phyloP scores from a whole-genome alignment of 345 rosid species.

The Trapa bicornis region DNA sequence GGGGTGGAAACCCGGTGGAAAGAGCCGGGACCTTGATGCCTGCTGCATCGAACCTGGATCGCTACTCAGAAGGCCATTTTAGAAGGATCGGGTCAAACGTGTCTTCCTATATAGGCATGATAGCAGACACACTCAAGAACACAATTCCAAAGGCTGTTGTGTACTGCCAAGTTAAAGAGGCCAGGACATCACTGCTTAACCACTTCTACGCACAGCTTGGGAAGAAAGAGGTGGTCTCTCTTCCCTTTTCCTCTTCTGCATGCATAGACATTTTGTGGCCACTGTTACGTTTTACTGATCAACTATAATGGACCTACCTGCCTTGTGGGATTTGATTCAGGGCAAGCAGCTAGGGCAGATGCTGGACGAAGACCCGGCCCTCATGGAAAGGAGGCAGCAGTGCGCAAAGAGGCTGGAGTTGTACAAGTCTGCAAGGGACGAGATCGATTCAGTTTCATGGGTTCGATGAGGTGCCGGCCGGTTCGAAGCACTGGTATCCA shows the following conservation, averaged over 20 bases:
- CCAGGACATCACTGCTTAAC: slow-evolving; percentile 51
- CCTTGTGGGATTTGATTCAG: neutral
- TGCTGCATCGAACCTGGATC: slow-evolving; percentile 25
- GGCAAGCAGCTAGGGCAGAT: slow-evolving; percentile 2
- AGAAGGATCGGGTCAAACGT: slow-evolving; percentile 70
- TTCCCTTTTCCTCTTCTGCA: too few species aligned
- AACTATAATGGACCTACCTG: too few species aligned
- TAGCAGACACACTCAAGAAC: slow-evolving; percentile 49
- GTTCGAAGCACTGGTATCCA: neutral
- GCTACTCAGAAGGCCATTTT: slow-evolving; percentile 56
- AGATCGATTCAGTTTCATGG: slow-evolving; percentile 9
- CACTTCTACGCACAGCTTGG: slow-evolving; percentile 62
- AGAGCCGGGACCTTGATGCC: slow-evolving; percentile 7
- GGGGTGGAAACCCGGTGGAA: slow-evolving; percentile 4
- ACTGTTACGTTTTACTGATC: too few species aligned
- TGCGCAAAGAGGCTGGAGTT: slow-evolving; percentile 5
- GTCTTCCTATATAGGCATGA: slow-evolving; percentile 58
- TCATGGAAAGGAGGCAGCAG: slow-evolving; percentile 7
- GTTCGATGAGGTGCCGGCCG: neutral
- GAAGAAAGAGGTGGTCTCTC: slow-evolving; percentile 42
- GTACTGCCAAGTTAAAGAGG: slow-evolving; percentile 35
- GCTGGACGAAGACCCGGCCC: slow-evolving; percentile 9
- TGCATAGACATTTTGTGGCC: too few species aligned
- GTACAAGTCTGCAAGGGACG: slow-evolving; percentile 8
- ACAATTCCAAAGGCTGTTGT: too few species aligned